phyloP scores from a whole-genome alignment of 768 basidiomycete genomes.

The Suillus sp. region DNA sequence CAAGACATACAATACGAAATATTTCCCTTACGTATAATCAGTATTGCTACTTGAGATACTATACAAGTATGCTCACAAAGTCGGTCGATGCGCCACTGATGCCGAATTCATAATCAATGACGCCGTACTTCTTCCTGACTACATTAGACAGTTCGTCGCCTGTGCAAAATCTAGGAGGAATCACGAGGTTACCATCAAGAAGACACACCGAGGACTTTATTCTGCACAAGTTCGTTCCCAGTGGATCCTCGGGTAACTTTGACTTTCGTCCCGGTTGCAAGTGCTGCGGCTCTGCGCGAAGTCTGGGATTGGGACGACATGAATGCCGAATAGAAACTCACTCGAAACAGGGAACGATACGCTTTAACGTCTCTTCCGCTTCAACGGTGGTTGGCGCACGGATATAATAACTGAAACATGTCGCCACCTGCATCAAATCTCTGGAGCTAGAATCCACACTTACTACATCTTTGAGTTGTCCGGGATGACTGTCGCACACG shows the following conservation, averaged over 20 bases:
- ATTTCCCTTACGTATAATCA: slow-evolving; percentile 40
- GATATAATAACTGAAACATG: slow-evolving; percentile 58
- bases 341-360: slow-evolving; percentile 76
- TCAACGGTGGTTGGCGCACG: slow-evolving; percentile 71
- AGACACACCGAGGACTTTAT: slow-evolving; percentile 56
- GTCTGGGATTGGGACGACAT: background rate
- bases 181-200: no score
- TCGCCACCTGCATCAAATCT: background rate
- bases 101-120: slow-evolving; percentile 66
- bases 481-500: slow-evolving; percentile 63
- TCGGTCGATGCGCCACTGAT: slow-evolving; percentile 77
- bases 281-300: slow-evolving; percentile 56
- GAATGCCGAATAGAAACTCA: slow-evolving; percentile 33
- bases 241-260: slow-evolving; percentile 41
- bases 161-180: slow-evolving; percentile 26
- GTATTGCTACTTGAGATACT: background rate
- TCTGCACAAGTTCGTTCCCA: slow-evolving; percentile 65
- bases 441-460: slow-evolving; percentile 21
- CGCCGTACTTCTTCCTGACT: slow-evolving; percentile 60
- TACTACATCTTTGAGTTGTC: slow-evolving; percentile 76
- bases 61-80: slow-evolving; percentile 54
- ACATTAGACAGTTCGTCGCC: slow-evolving; percentile 67
- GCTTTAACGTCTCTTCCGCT: slow-evolving; percentile 54
- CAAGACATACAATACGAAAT: slow-evolving; percentile 64
- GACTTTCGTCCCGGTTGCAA: slow-evolving; percentile 65